Percentiles rank a stretch among this genome's conserved stretches.
Conservation (phyloP, 345 rosid genomes). For the Lumnitzera littorea region DNA sequence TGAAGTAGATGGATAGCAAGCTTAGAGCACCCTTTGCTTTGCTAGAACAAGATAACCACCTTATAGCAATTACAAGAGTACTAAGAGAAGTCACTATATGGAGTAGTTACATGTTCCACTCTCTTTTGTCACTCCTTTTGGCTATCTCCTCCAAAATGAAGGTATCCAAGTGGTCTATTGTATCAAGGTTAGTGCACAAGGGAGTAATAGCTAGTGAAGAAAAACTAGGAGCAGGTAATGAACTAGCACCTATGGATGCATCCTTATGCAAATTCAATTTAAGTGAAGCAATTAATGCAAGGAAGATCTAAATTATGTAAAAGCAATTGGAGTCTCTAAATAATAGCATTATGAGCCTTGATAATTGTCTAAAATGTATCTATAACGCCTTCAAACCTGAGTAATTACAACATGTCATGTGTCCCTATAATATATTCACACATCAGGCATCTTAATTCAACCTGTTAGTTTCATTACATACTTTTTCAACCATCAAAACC, state of each 20-base stretch:
- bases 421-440: too few species aligned
- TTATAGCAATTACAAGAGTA: slow-evolving; percentile 29
- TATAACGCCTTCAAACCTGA: slow-evolving; percentile 7
- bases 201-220: slow-evolving; percentile 27
- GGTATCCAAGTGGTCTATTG: slow-evolving; percentile 36
- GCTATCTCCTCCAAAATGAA: slow-evolving; percentile 11
- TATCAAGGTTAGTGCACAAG: slow-evolving; percentile 38
- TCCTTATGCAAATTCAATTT: slow-evolving; percentile 8
- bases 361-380: slow-evolving; percentile 41
- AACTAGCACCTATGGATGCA: slow-evolving; percentile 35
- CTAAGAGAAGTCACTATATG: slow-evolving; percentile 29
- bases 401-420: too few species aligned
- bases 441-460: too few species aligned
- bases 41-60: slow-evolving; percentile 25
- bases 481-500: too few species aligned
- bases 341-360: slow-evolving; percentile 34
- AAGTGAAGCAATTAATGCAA: slow-evolving; percentile 1
- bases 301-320: slow-evolving; percentile 22
- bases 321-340: slow-evolving; percentile 42
- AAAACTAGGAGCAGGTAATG: slow-evolving; percentile 26
- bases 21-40: background rate
- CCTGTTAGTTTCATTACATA: too few species aligned
- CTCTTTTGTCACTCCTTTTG: slow-evolving; percentile 37
- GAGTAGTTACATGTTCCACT: slow-evolving; percentile 31
- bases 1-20: slow-evolving; percentile 46